Base-by-base conservation (phyloP, 1,284 basidiomycete species). In the Erythrobasidium hasegawianum region DNA sequence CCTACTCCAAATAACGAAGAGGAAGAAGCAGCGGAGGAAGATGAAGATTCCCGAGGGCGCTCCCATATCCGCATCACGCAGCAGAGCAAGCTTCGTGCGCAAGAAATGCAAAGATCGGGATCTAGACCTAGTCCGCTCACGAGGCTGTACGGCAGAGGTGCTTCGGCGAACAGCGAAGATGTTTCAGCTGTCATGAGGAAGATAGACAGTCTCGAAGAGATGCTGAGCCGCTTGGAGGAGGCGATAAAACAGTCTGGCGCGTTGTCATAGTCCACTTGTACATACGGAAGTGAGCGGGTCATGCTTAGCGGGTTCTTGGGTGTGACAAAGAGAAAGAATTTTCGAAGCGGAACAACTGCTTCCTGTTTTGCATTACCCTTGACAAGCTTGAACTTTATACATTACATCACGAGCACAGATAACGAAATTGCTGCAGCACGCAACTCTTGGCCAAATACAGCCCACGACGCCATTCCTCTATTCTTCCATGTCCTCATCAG, bases 401-500 rank as follows among this genome's bases (percentile, higher is more conserved):
- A 33, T 33, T 33, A 33, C 33, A 33, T 33, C 11, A 33, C 33
- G 11, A 33, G 11, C 33, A 33, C 33, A 4, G 11, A 33, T 33
- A 33, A 33, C 4, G 33, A 33, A 4, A 4, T 33, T 33, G 5
- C 5, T 33, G 33, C 5, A 33, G 11, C 11, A 11, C 33, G 33
- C 33, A 11, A 33, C 33, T 11, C 33, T 33, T 11, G 11, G 33
- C 33, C 33, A 33, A 33, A 33, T 11, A 5, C 33, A 33, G 33
- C n/a, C n/a, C n/a, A n/a, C n/a, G n/a, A n/a, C n/a, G n/a, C n/a
- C n/a, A n/a, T n/a, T n/a, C n/a, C 20, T 40, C 47, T 65, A 65
- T 45, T 66, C 68, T 27, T 59, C 59, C 64, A 60, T 62, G 10
- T 71, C 70, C 41, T 68, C 68, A 38, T 70, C 71, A 13, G 64